A percentile compares a stretch with the other conserved stretches of the same genome.
Evolutionary conservation across 2,329 filamentous ascomycete species (phyloP).

Genomic region (Mycocentrospora acerina): DNA sequence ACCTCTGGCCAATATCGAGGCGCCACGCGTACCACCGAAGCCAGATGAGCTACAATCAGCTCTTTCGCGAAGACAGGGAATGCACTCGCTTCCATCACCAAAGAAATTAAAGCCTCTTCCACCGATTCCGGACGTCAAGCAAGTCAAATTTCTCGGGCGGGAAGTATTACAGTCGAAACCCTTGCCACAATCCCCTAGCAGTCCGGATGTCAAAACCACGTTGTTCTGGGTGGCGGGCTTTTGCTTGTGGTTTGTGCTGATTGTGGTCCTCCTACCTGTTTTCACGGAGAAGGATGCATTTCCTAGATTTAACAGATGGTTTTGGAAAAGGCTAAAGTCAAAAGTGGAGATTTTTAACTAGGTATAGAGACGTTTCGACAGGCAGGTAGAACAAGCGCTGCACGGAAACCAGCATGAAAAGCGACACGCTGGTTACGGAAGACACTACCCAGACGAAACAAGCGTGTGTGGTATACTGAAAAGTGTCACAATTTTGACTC

Average conservation of each 20-base stretch:
- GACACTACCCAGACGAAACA: background rate
- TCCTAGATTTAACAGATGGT: conserved; percentile 24
- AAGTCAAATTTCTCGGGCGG: background rate
- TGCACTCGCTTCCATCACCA: background rate
- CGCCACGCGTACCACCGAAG: conserved; percentile 6
- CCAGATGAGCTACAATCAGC: background rate
- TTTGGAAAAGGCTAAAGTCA: conserved; percentile 8
- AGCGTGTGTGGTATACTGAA: background rate
- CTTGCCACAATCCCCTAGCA: conserved; percentile 12
- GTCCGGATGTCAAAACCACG: conserved; percentile 1
- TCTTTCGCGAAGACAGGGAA: conserved; percentile 3
- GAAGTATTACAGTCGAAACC: conserved; percentile 7
- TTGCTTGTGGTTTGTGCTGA: conserved; percentile 23
- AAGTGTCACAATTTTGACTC: conserved; percentile 32
- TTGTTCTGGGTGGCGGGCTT: conserved; percentile 18
- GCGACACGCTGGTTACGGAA: background rate
- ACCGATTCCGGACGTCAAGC: conserved; percentile 1
- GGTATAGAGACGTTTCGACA: no score
- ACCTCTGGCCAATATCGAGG: background rate
- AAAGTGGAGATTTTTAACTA: no score
- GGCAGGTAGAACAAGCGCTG: no score
- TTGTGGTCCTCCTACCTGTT: conserved; percentile 28
- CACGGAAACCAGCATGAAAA: background rate
- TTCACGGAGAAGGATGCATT: conserved; percentile 32
- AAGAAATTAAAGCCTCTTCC: conserved; percentile 16